Conservation (phyloP, 179 eudicot species). For the Vitellaria paradoxa region DNA sequence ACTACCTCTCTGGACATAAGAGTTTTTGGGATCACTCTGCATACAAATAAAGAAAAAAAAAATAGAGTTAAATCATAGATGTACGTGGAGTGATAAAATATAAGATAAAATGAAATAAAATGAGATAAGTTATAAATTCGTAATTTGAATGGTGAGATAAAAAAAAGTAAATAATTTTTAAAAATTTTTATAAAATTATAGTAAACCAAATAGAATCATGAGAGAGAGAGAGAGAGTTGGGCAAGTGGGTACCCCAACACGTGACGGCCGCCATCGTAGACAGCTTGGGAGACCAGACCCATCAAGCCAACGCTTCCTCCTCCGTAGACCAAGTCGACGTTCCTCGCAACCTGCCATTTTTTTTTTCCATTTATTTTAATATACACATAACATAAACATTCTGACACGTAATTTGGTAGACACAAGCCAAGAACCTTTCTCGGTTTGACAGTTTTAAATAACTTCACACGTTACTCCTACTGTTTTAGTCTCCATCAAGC, state of each 20-base stretch:
- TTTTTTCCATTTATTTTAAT: not conserved
- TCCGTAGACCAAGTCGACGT: constrained; percentile 58
- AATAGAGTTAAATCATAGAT: too few species aligned
- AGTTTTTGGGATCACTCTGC: constrained; percentile 81
- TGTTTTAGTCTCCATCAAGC: not conserved
- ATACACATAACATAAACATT: not conserved
- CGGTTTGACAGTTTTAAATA: constrained; percentile 1
- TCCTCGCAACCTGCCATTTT: constrained; percentile 47
- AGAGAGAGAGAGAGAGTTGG: not conserved
- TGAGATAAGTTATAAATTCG: too few species aligned
- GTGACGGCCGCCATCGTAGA: constrained; percentile 57
- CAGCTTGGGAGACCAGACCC: constrained; percentile 56
- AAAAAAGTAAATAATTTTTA: too few species aligned
- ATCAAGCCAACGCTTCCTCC: constrained; percentile 59
- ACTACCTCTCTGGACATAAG: constrained; percentile 85
- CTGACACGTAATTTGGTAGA: not conserved
- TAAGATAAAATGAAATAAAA: too few species aligned
- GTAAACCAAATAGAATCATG: too few species aligned
- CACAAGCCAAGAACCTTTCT: not conserved
- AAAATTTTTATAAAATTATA: too few species aligned
- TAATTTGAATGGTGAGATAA: too few species aligned
- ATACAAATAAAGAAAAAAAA: not conserved
- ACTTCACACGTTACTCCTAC: constrained; percentile 14
- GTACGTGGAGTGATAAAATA: too few species aligned
- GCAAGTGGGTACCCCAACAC: constrained; percentile 43